Base-by-base conservation (phyloP, 495 filamentous ascomycete species). In the Pyronema domesticum region DNA sequence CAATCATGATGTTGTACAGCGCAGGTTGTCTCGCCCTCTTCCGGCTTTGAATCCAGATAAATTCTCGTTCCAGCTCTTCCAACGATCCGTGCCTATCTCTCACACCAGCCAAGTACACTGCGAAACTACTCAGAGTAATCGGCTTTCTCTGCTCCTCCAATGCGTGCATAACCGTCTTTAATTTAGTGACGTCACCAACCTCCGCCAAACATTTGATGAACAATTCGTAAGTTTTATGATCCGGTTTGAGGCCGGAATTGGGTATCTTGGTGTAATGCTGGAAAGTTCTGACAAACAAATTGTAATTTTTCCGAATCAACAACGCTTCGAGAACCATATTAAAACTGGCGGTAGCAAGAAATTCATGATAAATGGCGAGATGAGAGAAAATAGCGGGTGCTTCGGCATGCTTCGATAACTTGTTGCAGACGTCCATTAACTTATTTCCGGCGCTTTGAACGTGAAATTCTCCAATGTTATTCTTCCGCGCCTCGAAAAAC, bases 1-100 rank as follows among this genome's bases (percentile, higher is more conserved):
- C 56, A 23, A 64, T 64, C 60, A 64, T 60, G 42, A 56, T 55
- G 36, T 64, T 64, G 52, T 60, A 64, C 36, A 64, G 46, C 9
- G 56, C 58, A n/a, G 52, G 15, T 19, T 53, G 53, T 5, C 42
- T 44, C 14, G 44, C 46, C 50, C 46, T 14, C 30, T 36, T 19
- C 5, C 56, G 54, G 9, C 50, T 54, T 57, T 57, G 42, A 62
- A 64, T 57, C 60, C 63, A 50, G 13, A 60, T 47, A 19, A 63
- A 58, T 50, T 60, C 58, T 43, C 48, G 46, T 36, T 50, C 46
- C 61, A 64, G 63, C 46, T 62, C 57, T 5, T 30, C 18, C 15
- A 64, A 51, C 34, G 55, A 53, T 1, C 49, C 51, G n/a, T 46
- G 57, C 14, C 42, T 39, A 14, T 57, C 34, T 13, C 42, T 58